Evolutionary conservation across 2,329 filamentous ascomycete genomes (phyloP).

Genomic region (Elsinoe ampelina): DNA sequence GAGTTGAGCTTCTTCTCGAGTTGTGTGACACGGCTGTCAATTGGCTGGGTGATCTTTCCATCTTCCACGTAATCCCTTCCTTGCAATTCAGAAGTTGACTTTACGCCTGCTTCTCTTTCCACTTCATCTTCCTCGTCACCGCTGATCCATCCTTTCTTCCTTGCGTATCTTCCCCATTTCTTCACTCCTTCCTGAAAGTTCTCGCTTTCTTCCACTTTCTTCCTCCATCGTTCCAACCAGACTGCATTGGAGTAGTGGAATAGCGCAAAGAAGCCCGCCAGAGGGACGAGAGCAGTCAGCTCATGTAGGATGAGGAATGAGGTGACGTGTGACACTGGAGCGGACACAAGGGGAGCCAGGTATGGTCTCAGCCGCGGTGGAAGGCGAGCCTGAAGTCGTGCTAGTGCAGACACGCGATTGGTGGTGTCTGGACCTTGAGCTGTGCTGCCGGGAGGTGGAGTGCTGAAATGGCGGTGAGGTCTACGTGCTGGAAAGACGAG

Average conservation of each 20-base stretch:
- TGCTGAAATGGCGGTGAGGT: not conserved
- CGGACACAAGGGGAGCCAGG: slow-evolving; percentile 59
- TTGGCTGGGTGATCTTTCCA: not conserved
- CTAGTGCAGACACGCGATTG: slow-evolving; percentile 19
- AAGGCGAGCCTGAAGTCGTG: slow-evolving; percentile 35
- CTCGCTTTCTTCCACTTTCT: slow-evolving; percentile 38
- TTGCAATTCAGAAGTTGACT: slow-evolving; percentile 19
- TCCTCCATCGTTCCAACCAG: slow-evolving; percentile 53
- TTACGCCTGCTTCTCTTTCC: slow-evolving; percentile 9
- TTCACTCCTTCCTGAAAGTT: slow-evolving; percentile 55
- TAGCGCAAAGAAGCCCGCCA: slow-evolving; percentile 61
- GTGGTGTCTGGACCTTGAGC: not conserved
- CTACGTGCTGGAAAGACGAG: too few species aligned
- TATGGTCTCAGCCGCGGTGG: slow-evolving; percentile 61
- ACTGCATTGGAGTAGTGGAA: slow-evolving; percentile 64
- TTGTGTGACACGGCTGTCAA: not conserved
- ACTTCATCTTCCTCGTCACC: slow-evolving; percentile 22
- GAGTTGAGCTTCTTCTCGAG: not conserved
- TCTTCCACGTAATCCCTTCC: slow-evolving; percentile 23
- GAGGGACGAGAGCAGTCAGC: slow-evolving; percentile 72
- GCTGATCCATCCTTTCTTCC: slow-evolving; percentile 72
- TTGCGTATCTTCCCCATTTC: slow-evolving; percentile 68
- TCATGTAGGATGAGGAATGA: slow-evolving; percentile 90
- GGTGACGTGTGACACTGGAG: slow-evolving; percentile 72
- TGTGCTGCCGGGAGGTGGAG: not conserved